Conservation (phyloP, 2,329 filamentous ascomycete species). For the Alternaria atra region DNA sequence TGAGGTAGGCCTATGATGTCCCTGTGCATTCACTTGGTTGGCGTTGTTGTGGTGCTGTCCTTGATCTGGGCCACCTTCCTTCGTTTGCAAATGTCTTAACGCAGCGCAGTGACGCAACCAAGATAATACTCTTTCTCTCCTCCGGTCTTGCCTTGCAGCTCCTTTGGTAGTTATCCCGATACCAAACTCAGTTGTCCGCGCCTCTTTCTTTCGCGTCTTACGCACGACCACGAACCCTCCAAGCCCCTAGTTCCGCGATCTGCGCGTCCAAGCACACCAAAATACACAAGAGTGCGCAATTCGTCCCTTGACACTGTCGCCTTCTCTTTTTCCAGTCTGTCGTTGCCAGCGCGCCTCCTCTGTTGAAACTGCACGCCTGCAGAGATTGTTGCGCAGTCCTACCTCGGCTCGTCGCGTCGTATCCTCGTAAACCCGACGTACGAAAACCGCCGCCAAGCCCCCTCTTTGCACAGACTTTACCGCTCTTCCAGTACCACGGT, state of each 20-base stretch:
- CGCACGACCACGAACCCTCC: neutral
- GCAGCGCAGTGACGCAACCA: neutral
- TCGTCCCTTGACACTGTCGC: neutral
- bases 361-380: neutral
- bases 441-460: neutral
- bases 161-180: neutral
- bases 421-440: constrained; percentile 1
- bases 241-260: neutral
- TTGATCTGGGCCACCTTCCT: constrained; percentile 2
- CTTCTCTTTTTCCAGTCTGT: neutral
- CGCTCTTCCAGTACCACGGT: neutral
- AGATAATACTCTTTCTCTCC: neutral
- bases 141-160: neutral
- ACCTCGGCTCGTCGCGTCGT: constrained; percentile 4
- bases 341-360: neutral
- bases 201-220: neutral
- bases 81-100: neutral
- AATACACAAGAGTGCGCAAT: neutral
- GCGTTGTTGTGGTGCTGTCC: neutral
- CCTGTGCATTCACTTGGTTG: neutral
- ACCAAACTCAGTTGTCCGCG: neutral
- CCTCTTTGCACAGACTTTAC: constrained; percentile 1
- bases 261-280: neutral
- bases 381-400: neutral
- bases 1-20: neutral